Conservation (phyloP, 163 green algal genomes). For the Scenedesmus sp. region DNA sequence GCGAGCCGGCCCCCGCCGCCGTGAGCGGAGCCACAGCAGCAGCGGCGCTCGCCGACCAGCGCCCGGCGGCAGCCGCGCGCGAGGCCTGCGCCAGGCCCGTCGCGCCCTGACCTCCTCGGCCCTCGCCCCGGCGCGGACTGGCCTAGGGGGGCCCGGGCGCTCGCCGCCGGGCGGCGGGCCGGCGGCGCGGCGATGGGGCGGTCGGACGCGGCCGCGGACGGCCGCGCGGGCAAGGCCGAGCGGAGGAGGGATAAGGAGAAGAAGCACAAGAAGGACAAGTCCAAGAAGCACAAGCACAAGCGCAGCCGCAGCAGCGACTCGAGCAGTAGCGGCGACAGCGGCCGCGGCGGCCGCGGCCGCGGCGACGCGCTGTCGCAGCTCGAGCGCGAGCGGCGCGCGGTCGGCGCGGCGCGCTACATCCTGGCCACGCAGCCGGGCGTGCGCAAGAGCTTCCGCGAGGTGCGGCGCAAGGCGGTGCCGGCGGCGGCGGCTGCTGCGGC, state of each 20-base stretch:
- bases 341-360: neutral
- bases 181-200: too few relatives aligned
- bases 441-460: slow-evolving; percentile 59
- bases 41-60: too few relatives aligned
- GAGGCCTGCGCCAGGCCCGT: too few relatives aligned
- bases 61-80: too few relatives aligned
- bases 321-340: slow-evolving; percentile 29
- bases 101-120: too few relatives aligned
- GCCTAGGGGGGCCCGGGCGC: too few relatives aligned
- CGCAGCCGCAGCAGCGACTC: neutral
- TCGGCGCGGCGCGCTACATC: slow-evolving; percentile 49
- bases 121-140: too few relatives aligned
- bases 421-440: slow-evolving; percentile 45
- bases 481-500: neutral
- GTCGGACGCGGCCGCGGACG: too few relatives aligned
- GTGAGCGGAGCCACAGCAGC: too few relatives aligned
- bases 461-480: slow-evolving; percentile 4
- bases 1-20: too few relatives aligned
- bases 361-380: slow-evolving; percentile 42
- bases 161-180: too few relatives aligned
- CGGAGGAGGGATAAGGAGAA: neutral
- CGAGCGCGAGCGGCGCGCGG: slow-evolving; percentile 47
- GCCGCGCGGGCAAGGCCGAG: too few relatives aligned
- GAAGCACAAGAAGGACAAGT: slow-evolving; percentile 18
- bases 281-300: slow-evolving; percentile 22